phyloP scores from a whole-genome alignment of 768 basidiomycete genomes.

The Dictyophora rubrovolvata region DNA sequence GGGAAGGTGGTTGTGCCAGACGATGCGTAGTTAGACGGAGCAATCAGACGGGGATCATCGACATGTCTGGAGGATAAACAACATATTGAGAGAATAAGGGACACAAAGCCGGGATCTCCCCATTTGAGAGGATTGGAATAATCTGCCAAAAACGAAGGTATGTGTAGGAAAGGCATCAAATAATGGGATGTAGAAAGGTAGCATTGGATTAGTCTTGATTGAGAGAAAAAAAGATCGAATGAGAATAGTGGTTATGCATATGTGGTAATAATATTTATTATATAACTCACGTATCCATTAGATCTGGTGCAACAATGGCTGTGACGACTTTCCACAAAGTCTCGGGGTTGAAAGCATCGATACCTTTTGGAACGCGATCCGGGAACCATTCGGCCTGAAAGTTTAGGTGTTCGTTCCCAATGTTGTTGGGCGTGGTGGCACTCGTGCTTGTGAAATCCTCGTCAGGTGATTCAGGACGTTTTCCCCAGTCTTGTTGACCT shows the following conservation, averaged over 20 bases:
- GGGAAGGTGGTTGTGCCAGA: constrained; percentile 23
- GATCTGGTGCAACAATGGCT: constrained; percentile 73
- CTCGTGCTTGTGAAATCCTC: constrained; percentile 11
- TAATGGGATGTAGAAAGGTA: constrained; percentile 91
- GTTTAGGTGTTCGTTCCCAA: constrained; percentile 23
- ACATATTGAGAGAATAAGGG: constrained; percentile 88
- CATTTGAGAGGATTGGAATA: constrained; percentile 92
- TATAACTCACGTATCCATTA: constrained; percentile 78
- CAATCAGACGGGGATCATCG: constrained; percentile 80
- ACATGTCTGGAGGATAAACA: constrained; percentile 88
- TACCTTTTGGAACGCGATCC: constrained; percentile 60
- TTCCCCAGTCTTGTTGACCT: constrained; percentile 23
- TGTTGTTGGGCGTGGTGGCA: constrained; percentile 19
- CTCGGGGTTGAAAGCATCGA: constrained; percentile 73
- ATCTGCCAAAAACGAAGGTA: constrained; percentile 86
- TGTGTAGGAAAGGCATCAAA: constrained; percentile 83
- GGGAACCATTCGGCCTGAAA: constrained; percentile 66
- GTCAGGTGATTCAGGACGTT: background rate
- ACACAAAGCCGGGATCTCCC: constrained; percentile 91
- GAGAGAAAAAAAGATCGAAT: constrained; percentile 10
- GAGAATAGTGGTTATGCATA: constrained; percentile 11
- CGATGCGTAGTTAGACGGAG: background rate
- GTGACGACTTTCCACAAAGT: constrained; percentile 82
- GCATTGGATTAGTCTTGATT: constrained; percentile 60
- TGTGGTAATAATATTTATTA: no score